A percentile compares a stretch with the other conserved stretches of the same genome.
These are phyloP conservation scores for Trifolium pratense DNA, from an alignment of 306 rosid species.

Conservation along the genomic window DNA sequence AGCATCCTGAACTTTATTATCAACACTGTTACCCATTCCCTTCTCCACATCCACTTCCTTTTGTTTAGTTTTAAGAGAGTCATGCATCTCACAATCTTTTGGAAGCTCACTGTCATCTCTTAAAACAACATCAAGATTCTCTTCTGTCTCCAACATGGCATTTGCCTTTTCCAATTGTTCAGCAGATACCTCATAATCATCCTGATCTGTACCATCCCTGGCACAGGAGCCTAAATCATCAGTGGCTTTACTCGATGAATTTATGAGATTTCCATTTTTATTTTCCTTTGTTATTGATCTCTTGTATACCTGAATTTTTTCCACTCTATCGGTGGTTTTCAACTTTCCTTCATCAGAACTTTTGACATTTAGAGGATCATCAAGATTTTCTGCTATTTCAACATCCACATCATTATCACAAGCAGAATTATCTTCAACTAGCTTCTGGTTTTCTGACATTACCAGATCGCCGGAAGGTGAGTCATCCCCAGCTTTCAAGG, in stretches of 20 bases:
- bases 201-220: constrained; percentile 50
- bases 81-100: constrained; percentile 51
- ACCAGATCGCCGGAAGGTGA: constrained; percentile 56
- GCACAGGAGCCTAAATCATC: constrained; percentile 53
- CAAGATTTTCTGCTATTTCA: constrained; percentile 53
- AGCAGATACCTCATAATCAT: constrained; percentile 54
- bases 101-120: constrained; percentile 54
- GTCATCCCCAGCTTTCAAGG: constrained; percentile 56
- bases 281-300: constrained; percentile 73
- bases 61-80: constrained; percentile 53
- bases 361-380: constrained; percentile 56
- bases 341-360: constrained; percentile 54
- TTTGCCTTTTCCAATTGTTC: constrained; percentile 56
- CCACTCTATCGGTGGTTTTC: constrained; percentile 58
- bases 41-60: constrained; percentile 54
- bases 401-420: constrained; percentile 63
- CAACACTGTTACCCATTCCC: constrained; percentile 50
- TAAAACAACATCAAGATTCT: constrained; percentile 48
- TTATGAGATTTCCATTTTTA: constrained; percentile 59
- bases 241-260: constrained; percentile 45
- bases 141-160: constrained; percentile 52
- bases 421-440: constrained; percentile 56
- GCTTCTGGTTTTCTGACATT: constrained; percentile 57
- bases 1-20: constrained; percentile 61
- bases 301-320: constrained; percentile 69